Evolutionary conservation across 345 rosid genomes (phyloP), one percentile per base, ranked within the genome.

Genomic region (Acer saccharum): DNA sequence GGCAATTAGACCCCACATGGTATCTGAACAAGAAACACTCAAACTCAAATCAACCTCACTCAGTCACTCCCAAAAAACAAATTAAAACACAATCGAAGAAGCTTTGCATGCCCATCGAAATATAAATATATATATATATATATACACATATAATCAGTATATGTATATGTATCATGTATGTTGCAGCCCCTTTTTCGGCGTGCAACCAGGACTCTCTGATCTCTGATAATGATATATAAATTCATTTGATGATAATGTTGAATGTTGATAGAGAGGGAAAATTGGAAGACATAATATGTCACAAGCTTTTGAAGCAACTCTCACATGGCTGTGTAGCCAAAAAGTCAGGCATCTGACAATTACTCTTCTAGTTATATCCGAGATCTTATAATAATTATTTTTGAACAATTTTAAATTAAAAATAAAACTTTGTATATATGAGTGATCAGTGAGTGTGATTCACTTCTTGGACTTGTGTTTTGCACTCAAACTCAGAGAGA

Each of bases 241-340:
- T 32, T 43, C 60, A 44, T 73, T 21, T 14, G 27, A 60, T n/a
- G 25, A 60, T 60, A 60, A 60, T 60, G 21, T 60, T 21, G 65
- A 60, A 60, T 60, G 21, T 60, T 21, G 65, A 60, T 20, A 58
- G 70, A n/a, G 11, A 21, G 44, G 69, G 68, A 46, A 60, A 61
- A 65, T 83, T 77, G 79, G 16, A 1, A 71, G 39, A 46, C 44
- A 41, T 44, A 11, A 12, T 76, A 75, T 76, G 77, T 64, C 79
- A 50, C 66, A 77, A 68, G 77, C 46, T 75, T 71, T 78, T 44
- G 60, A 39, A 72, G 79, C 83, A 79, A 27, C n/a, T 67, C 72
- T 74, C 84, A 81, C 83, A 76, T 84, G 87, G 76, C 66, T 27
- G 25, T 84, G 87, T 81, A 81, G 65, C 71, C 63, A 66, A 64